Evolutionary conservation across 768 basidiomycete species (phyloP).

Genomic region (Sutorius australiensis): DNA sequence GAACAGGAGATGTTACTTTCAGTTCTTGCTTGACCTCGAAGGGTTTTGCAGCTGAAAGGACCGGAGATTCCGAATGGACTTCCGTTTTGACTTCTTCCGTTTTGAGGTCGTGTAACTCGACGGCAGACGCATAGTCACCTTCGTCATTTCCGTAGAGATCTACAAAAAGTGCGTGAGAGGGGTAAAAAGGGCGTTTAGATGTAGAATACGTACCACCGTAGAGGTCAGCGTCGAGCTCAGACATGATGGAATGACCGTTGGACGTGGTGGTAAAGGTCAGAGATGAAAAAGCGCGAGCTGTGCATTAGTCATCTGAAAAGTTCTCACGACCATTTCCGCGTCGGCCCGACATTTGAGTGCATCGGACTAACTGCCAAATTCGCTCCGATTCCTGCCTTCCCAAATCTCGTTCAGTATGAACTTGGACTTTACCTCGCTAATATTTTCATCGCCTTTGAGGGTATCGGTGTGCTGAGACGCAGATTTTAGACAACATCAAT

Average conservation of each 20-base stretch:
- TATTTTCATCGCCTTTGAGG: background rate
- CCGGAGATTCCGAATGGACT: constrained; percentile 19
- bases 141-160: constrained; percentile 70
- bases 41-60: constrained; percentile 17
- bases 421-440: background rate
- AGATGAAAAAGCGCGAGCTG: constrained; percentile 23
- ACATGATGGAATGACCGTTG: constrained; percentile 40
- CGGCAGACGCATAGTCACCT: constrained; percentile 51
- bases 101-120: constrained; percentile 35
- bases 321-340: constrained; percentile 24
- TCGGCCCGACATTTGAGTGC: constrained; percentile 13
- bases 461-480: background rate
- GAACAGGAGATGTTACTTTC: constrained; percentile 5
- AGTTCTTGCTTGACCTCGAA: constrained; percentile 20
- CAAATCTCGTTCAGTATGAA: background rate
- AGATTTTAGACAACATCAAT: background rate
- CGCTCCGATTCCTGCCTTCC: background rate
- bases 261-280: constrained; percentile 36
- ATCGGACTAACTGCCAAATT: background rate
- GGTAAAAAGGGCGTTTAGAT: fast-evolving
- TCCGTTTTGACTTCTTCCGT: constrained; percentile 29
- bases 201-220: constrained; percentile 64
- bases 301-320: constrained; percentile 26
- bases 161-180: constrained; percentile 23
- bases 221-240: constrained; percentile 84